Conservation (phyloP, 2,329 filamentous ascomycete species). For the Ophiostoma perfectum region DNA sequence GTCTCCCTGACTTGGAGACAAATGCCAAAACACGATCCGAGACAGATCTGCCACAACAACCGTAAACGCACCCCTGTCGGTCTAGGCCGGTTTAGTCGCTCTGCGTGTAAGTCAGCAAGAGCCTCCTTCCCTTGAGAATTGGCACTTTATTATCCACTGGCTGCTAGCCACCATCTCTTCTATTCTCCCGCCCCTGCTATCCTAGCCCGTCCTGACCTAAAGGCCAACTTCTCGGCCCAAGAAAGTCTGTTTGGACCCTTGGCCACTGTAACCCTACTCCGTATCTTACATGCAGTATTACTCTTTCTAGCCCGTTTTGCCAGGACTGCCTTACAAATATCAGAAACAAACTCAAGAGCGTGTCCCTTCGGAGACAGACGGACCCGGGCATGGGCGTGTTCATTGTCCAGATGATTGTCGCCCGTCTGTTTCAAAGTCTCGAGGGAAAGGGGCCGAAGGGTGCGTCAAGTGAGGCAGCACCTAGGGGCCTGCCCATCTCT, state of each 20-base stretch:
- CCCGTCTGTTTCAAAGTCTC: slow-evolving; percentile 39
- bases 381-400: slow-evolving; percentile 30
- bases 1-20: slow-evolving; percentile 24
- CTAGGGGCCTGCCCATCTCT: no score
- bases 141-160: neutral
- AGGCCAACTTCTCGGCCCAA: slow-evolving; percentile 2
- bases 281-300: neutral
- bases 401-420: slow-evolving; percentile 36
- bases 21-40: slow-evolving; percentile 44
- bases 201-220: neutral
- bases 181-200: neutral
- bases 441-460: slow-evolving; percentile 13
- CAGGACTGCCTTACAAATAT: neutral
- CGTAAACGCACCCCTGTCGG: slow-evolving; percentile 9
- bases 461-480: neutral
- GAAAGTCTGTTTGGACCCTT: slow-evolving; percentile 18
- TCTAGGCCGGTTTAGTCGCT: neutral
- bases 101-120: neutral
- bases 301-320: neutral
- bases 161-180: no score
- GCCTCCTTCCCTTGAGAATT: neutral
- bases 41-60: slow-evolving; percentile 45
- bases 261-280: slow-evolving; percentile 18
- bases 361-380: slow-evolving; percentile 29
- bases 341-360: neutral